Percentiles rank a stretch among this genome's conserved stretches.
These are phyloP conservation scores for Boletus pseudo-olivaceus DNA, from an alignment of 768 basidiomycete species.

Conservation along the genomic window DNA sequence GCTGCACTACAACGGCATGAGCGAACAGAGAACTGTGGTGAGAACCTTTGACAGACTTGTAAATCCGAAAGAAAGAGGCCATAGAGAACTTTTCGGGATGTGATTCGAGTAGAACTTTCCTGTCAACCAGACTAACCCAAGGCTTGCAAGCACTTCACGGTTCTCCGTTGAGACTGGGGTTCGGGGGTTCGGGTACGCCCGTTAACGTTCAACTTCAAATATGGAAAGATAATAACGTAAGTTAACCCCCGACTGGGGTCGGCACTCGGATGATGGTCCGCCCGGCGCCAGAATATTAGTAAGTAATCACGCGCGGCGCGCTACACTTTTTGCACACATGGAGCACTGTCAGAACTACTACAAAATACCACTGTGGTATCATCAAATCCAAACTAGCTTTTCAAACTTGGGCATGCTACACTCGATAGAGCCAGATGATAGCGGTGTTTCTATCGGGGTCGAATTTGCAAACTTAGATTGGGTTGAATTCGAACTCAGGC, in stretches of 20 bases:
- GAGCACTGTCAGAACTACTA: no score
- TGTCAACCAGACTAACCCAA: neutral
- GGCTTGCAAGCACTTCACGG: neutral
- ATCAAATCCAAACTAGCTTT: neutral
- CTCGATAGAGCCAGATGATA: no score
- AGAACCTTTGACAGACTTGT: constrained; percentile 34
- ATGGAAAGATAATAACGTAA: neutral
- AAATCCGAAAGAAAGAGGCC: constrained; percentile 43
- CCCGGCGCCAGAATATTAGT: no score
- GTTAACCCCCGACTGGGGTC: no score
- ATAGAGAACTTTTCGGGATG: constrained; percentile 21
- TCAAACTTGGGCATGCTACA: neutral
- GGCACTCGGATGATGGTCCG: no score
- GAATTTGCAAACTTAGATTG: no score
- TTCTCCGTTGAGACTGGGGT: neutral
- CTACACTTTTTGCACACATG: no score
- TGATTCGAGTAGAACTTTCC: neutral
- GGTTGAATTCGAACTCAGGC: no score
- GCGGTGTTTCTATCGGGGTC: no score
- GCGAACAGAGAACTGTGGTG: neutral
- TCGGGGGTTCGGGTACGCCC: neutral
- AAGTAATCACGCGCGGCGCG: no score
- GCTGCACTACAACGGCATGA: constrained; percentile 41
- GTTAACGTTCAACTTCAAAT: neutral
- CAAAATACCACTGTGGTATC: no score